phyloP scores from a whole-genome alignment of 2,329 filamentous ascomycete genomes.

The Claviceps cyperi region DNA sequence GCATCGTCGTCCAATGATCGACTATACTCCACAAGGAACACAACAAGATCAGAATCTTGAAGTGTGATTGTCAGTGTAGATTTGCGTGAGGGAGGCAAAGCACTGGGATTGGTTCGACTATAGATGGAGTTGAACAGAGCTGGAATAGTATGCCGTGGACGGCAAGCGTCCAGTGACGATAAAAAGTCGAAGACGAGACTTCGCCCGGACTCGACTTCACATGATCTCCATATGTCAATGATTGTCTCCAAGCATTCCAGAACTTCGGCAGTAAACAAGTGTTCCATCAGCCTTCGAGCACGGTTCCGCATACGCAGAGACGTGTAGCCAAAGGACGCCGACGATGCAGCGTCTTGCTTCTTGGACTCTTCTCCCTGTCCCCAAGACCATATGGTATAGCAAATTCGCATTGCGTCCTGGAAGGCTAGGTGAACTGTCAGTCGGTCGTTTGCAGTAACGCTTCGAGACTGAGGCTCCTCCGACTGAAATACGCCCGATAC shows the following conservation, averaged over 20 bases:
- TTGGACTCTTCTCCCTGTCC: constrained; percentile 47
- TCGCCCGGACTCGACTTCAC: constrained; percentile 31
- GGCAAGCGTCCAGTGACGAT: constrained; percentile 79
- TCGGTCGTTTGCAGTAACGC: constrained; percentile 79
- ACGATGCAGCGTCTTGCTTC: constrained; percentile 49
- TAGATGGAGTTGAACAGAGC: constrained; percentile 94
- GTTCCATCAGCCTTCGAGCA: constrained; percentile 74
- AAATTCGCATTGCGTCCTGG: constrained; percentile 85
- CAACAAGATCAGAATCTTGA: constrained; percentile 68
- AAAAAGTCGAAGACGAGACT: constrained; percentile 69
- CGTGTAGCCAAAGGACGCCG: constrained; percentile 78
- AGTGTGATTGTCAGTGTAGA: constrained; percentile 81
- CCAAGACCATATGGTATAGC: constrained; percentile 93
- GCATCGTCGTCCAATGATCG: constrained; percentile 87
- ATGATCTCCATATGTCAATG: constrained; percentile 64
- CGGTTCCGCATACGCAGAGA: constrained; percentile 84
- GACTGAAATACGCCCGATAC: constrained; percentile 79
- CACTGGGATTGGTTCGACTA: constrained; percentile 74
- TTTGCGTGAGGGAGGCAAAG: constrained; percentile 63
- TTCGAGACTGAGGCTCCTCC: constrained; percentile 62
- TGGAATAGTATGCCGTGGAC: constrained; percentile 82
- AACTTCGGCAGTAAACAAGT: constrained; percentile 82
- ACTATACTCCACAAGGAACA: constrained; percentile 83
- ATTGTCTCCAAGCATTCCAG: constrained; percentile 88
- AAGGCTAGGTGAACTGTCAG: constrained; percentile 92